Percentiles rank a stretch among this genome's conserved stretches.
Conservation (phyloP, 1,284 basidiomycete species). For the Ceratobasidium sp. region DNA sequence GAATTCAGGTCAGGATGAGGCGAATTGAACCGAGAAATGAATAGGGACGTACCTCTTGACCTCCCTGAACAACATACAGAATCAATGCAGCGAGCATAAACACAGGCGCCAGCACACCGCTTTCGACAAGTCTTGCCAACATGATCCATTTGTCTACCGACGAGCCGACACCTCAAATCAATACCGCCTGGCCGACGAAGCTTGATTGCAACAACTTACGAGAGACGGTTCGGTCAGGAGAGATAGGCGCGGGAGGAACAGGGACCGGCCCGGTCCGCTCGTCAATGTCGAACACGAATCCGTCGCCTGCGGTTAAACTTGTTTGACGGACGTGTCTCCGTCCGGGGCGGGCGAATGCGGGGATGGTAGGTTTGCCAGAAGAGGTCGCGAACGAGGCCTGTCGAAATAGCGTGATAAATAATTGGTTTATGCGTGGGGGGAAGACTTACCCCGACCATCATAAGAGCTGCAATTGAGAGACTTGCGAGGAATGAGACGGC, state of each 20-base stretch:
- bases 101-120: conserved; percentile 21
- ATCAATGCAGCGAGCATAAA: conserved; percentile 36
- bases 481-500: conserved; percentile 27
- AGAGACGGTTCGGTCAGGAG: not conserved
- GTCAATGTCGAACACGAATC: conserved; percentile 37
- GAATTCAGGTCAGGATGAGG: too few relatives aligned
- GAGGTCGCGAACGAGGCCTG: conserved; percentile 21
- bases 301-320: conserved; percentile 16
- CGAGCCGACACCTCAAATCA: not conserved
- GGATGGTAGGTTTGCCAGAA: not conserved
- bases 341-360: conserved; percentile 3
- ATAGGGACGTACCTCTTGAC: conserved; percentile 28
- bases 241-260: too few relatives aligned
- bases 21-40: too few relatives aligned
- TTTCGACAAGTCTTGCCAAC: conserved; percentile 24
- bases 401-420: not conserved
- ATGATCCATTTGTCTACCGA: conserved; percentile 25
- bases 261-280: conserved; percentile 40
- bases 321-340: conserved; percentile 7
- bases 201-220: too few relatives aligned
- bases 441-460: conserved; percentile 35
- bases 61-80: conserved; percentile 39
- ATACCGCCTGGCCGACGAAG: too few relatives aligned
- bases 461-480: conserved; percentile 31
- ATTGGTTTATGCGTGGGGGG: not conserved